Conservation (phyloP, 2,329 filamentous ascomycete species). For the Teratosphaeria viscida region DNA sequence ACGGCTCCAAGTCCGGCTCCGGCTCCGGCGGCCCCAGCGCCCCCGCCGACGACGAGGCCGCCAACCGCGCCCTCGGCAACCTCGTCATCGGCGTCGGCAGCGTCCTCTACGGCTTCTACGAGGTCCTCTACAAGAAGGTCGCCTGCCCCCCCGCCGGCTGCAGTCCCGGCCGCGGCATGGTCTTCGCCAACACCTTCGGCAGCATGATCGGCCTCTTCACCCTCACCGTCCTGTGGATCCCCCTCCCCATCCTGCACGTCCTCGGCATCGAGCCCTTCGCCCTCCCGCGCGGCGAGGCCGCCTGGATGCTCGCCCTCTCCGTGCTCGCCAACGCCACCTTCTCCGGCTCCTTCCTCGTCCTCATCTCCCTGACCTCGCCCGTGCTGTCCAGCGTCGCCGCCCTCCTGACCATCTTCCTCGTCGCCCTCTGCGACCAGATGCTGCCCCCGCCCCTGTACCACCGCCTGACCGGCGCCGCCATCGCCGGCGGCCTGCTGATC, state of each 20-base stretch:
- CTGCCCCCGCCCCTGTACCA: constrained; percentile 59
- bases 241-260: constrained; percentile 71
- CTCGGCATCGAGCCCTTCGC: constrained; percentile 73
- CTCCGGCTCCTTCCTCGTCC: constrained; percentile 81
- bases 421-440: constrained; percentile 83
- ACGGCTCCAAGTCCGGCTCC: constrained; percentile 46
- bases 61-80: constrained; percentile 70
- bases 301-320: constrained; percentile 67
- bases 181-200: constrained; percentile 90
- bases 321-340: constrained; percentile 85
- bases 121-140: constrained; percentile 88
- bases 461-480: constrained; percentile 61
- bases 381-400: constrained; percentile 80
- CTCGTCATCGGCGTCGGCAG: constrained; percentile 84
- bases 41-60: constrained; percentile 43
- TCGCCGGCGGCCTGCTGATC: constrained; percentile 77
- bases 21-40: constrained; percentile 39
- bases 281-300: constrained; percentile 66
- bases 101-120: constrained; percentile 91
- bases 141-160: constrained; percentile 89
- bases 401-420: constrained; percentile 90
- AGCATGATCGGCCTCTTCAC: constrained; percentile 82
- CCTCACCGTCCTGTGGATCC: constrained; percentile 79
- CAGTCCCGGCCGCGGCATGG: constrained; percentile 75
- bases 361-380: constrained; percentile 86